Base-by-base conservation (phyloP, 2,329 filamentous ascomycete genomes). In the Scedosporium minutisporum region DNA sequence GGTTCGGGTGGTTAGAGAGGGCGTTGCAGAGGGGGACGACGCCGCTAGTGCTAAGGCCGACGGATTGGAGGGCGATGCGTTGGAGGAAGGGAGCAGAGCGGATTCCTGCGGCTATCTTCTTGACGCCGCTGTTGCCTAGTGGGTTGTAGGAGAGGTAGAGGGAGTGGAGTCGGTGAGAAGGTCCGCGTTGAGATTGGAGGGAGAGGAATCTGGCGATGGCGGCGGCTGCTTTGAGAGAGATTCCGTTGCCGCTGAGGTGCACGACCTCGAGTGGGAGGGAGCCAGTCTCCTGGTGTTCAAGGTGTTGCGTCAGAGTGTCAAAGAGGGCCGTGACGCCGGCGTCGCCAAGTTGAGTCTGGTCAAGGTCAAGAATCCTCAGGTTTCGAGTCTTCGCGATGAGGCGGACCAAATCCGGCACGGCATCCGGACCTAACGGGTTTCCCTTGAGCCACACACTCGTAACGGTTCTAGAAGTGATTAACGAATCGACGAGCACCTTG, bases 281-380 rank as follows among this genome's bases (percentile, higher is more conserved):
- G 46, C 57, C 62, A 7, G 68, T 69, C 38, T 73, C 68, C 1
- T 67, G 65, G 6, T 4, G 4, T 55, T 67, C 66, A 23, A 73
- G 59, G 58, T 73, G 69, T 12, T 63, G 65, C 4, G 72, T 71
- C 57, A 80, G 68, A 10, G 69, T 69, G 4, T 65, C 66, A 69
- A 82, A 82, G 1, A 82, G 69, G 38, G 72, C 68, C 2, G 74
- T 73, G 14, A 79, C 73, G 62, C 80, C 81, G 6, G 67, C 72
- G 63, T 82, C 76, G 3, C 80, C 76, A 3, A 83, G 71, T 67
- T 81, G 75, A 2, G 79, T 82, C 67, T 82, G 79, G 65, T 83
- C 80, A n/a, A 83, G 71, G 67, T 82, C 80, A 38, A 83, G 69
- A 38, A 80, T 82, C 25, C 77, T 74, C 44, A 83, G 70, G 41